phyloP scores from a whole-genome alignment of 352 stramenopile genomes.

The Phytopythium cucurbitacearum region DNA sequence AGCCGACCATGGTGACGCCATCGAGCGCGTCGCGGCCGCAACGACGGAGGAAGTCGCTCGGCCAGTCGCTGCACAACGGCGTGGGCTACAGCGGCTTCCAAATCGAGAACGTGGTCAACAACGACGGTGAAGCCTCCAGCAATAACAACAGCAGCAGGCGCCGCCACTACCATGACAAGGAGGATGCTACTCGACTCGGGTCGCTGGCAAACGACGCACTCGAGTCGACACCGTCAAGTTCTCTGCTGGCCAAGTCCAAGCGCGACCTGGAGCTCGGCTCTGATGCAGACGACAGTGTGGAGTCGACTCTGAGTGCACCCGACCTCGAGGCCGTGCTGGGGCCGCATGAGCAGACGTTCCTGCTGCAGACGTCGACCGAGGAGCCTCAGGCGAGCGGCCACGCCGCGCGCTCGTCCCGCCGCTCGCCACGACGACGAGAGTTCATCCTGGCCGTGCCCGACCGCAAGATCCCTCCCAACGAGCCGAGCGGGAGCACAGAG shows the following conservation, averaged over 20 bases:
- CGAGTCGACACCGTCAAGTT: no score
- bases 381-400: neutral
- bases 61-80: constrained; percentile 5
- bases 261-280: neutral
- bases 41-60: neutral
- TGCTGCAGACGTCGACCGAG: constrained; percentile 9
- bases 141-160: neutral
- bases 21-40: neutral
- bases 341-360: constrained; percentile 13
- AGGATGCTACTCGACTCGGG: neutral
- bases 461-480: constrained; percentile 5
- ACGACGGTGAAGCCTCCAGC: neutral
- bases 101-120: neutral
- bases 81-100: constrained; percentile 9
- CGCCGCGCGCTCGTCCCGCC: neutral
- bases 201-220: neutral
- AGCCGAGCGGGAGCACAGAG: neutral
- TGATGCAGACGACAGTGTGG: neutral
- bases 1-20: neutral
- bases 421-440: constrained; percentile 8
- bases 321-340: constrained; percentile 14
- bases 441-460: constrained; percentile 36
- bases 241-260: no score
- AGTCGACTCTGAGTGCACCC: constrained; percentile 5
- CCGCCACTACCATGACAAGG: neutral